Percentiles rank a stretch among this genome's conserved stretches.
phyloP scores from a whole-genome alignment of 805 yeast genomes.

The Nakazawaea wickerhamii region DNA sequence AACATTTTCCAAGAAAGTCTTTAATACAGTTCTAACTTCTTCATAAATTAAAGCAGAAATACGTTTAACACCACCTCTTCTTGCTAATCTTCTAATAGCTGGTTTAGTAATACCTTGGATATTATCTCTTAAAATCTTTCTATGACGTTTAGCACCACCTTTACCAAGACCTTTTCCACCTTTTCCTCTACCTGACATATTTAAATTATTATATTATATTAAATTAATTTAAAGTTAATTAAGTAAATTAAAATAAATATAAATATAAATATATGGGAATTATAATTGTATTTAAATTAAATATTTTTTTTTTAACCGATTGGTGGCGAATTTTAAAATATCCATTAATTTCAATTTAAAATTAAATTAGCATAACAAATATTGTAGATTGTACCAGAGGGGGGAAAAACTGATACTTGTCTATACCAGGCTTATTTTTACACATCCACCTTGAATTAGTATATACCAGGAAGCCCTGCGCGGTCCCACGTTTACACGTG shows the following conservation, averaged over 20 bases:
- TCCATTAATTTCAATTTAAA: too few relatives aligned
- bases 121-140: slow-evolving; percentile 99
- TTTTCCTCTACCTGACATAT: slow-evolving; percentile 99
- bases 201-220: slow-evolving; percentile 19
- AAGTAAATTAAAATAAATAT: slow-evolving; percentile 15
- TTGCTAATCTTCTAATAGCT: slow-evolving; percentile 99
- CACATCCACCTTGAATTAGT: slow-evolving; percentile 1
- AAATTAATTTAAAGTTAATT: slow-evolving; percentile 14
- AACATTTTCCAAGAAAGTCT: slow-evolving; percentile 93
- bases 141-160: slow-evolving; percentile 99
- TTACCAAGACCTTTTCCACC: slow-evolving; percentile 99
- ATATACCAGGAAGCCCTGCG: slow-evolving; percentile 4
- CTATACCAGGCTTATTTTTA: slow-evolving; percentile 7
- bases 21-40: slow-evolving; percentile 96
- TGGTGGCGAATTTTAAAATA: not conserved
- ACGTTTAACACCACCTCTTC: slow-evolving; percentile 99
- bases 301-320: slow-evolving; percentile 1
- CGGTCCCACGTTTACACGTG: slow-evolving; percentile 3
- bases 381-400: too few relatives aligned
- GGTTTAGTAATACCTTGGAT: slow-evolving; percentile 99
- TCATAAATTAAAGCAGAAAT: slow-evolving; percentile 97
- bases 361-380: too few relatives aligned
- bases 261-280: slow-evolving; percentile 8
- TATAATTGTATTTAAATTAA: slow-evolving; percentile 2
- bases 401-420: too few relatives aligned